Percentiles rank a stretch among this genome's conserved stretches.
Evolutionary conservation across 345 rosid genomes (phyloP).

Genomic region (Eucalyptus viminalis): DNA sequence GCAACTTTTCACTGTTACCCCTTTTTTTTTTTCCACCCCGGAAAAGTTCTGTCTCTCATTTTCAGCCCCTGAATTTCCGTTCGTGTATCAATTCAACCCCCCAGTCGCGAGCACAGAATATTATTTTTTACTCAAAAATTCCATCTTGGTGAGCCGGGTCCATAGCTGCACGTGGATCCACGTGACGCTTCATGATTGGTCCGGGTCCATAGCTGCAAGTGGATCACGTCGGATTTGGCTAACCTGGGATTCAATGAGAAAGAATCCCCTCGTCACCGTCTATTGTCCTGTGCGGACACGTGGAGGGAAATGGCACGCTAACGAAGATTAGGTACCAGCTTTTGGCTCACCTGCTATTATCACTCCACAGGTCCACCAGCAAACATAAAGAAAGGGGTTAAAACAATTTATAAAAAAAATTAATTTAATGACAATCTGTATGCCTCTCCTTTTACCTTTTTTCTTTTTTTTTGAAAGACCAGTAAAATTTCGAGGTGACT

Average conservation of each 20-base stretch:
- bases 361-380: not conserved
- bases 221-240: not conserved
- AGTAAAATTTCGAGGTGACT: not conserved
- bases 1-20: not conserved
- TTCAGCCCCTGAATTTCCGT: not conserved
- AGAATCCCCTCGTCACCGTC: not conserved
- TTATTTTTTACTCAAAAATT: too few relatives aligned
- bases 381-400: not conserved
- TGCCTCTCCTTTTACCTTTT: not conserved
- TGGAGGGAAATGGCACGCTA: not conserved
- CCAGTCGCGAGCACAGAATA: too few relatives aligned
- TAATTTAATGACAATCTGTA: not conserved
- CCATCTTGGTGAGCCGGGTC: too few relatives aligned
- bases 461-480: not conserved
- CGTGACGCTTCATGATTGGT: too few relatives aligned
- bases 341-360: not conserved
- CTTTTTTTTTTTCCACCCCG: rapidly evolving
- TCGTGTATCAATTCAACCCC: not conserved
- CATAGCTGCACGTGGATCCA: too few relatives aligned
- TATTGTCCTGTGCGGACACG: not conserved
- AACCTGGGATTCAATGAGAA: not conserved
- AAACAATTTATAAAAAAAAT: not conserved
- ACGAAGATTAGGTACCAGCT: not conserved
- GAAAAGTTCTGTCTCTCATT: not conserved
- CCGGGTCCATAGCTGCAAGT: too few relatives aligned